Evolutionary conservation across 495 filamentous ascomycete genomes (phyloP).

Genomic region (Polyplosphaeria fusca): DNA sequence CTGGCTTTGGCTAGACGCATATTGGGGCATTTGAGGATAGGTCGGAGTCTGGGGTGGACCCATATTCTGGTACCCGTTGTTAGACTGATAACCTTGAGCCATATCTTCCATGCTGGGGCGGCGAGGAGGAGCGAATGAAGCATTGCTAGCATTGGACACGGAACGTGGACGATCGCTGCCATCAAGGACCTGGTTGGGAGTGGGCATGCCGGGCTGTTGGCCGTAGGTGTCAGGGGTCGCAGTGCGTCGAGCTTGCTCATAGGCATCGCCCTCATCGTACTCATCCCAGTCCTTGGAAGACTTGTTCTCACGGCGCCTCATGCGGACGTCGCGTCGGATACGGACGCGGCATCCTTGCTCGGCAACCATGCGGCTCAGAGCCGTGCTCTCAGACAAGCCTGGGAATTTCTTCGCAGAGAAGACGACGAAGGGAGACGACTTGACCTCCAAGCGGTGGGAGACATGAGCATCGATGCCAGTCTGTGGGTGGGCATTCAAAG

Average conservation of each 20-base stretch:
- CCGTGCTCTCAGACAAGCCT: constrained; percentile 85
- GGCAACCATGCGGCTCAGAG: constrained; percentile 82
- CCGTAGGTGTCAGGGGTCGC: constrained; percentile 59
- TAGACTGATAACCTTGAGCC: constrained; percentile 37
- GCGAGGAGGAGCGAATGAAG: constrained; percentile 42
- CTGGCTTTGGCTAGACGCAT: constrained; percentile 33
- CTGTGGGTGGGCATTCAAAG: constrained; percentile 22
- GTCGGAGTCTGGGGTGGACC: constrained; percentile 37
- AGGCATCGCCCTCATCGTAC: constrained; percentile 62
- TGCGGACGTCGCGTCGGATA: constrained; percentile 93
- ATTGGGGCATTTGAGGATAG: constrained; percentile 39
- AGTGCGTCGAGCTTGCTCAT: constrained; percentile 54
- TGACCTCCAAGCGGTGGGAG: constrained; percentile 81
- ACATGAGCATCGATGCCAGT: constrained; percentile 43
- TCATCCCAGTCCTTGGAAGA: constrained; percentile 52
- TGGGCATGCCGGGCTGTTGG: constrained; percentile 48
- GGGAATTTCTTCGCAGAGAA: constrained; percentile 99
- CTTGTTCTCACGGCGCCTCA: constrained; percentile 85
- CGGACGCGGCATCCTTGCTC: constrained; percentile 97
- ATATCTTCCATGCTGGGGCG: constrained; percentile 47
- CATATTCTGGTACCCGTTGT: constrained; percentile 38
- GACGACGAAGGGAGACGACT: constrained; percentile 81
- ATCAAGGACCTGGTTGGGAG: constrained; percentile 40
- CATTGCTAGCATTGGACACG: constrained; percentile 64
- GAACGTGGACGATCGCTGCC: constrained; percentile 62